Evolutionary conservation across 257 asterid genomes (phyloP), one percentile per base, ranked within the genome.

Genomic region (Buddleja alternifolia): DNA sequence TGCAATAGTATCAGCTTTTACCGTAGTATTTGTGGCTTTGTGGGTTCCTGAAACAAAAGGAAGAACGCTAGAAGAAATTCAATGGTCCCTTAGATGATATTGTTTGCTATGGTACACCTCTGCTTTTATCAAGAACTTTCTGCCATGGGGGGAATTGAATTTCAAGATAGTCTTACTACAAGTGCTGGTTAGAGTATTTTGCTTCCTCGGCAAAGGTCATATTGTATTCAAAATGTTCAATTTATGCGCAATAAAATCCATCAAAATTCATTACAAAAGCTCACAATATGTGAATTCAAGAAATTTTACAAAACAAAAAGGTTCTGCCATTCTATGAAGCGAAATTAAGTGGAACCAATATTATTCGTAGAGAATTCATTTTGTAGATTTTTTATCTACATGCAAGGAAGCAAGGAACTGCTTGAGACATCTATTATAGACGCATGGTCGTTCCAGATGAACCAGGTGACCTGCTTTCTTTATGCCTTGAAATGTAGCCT

Each of bases 41-140:
- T 88, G 95, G 86, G 91, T 92, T 66, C 98, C 98, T 29, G 96
- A 92, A 73, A 92, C 97, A 65, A 88, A 90, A 82, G 98, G 98
- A 58, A 88, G 70, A 78, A 89, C 97, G 15, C 77, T 92, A 46
- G 98, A 92, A 83, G 97, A 90, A 71, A 92, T 88, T 51, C 90
- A 91, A 56, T 66, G 40, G 37, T 86, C 78, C 67, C 88, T 88
- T 74, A 88, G 81, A 76, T 85, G 86, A 88, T 67, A 59, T 2
- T 12, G 20, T 34, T 42, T 16, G 19, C 47, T 17, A 68, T 25
- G n/a, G 8, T 19, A 34, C 53, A 42, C 59, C 16, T 50, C 34
- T 34, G 46, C 53, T 37, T 39, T 41, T 34, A 20, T 1, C 34
- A 29, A 29, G 34, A 29, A 29, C 34, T 29, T 1, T 29, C 34